Evolutionary conservation across 495 filamentous ascomycete species (phyloP), one percentile per base, ranked within the genome.

Genomic region (Neurospora intermedia): DNA sequence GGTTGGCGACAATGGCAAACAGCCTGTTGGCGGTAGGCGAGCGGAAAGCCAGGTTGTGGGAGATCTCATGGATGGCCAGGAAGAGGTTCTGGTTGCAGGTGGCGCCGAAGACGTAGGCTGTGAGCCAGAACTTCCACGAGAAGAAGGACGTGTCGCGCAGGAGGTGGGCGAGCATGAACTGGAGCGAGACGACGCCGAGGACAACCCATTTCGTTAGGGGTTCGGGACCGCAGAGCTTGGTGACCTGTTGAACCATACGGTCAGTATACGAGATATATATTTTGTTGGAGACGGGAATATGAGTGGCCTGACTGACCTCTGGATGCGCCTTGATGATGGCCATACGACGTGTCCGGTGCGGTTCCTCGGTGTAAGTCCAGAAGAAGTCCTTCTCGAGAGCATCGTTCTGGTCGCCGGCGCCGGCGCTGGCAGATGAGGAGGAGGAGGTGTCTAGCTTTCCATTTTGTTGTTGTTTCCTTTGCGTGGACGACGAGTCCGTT

Each of bases 271-370:
- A 23, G 46, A 23, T 62, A 2, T 54, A 15, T 11, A 7, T 62
- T 11, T 2, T 38, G 35, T 15, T 62, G 11, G 54, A 18, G 62
- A 48, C 48, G 46, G 48, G 31, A 48, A 69, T 73, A 42, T 74
- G 73, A 16, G n/a, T 45, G n/a, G 7, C 39, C 75, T 43, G 66
- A 16, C 9, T 16, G 1, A 97, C 96, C 88, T 98, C 94, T 69
- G 96, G 96, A 81, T 99, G 95, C 35, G 96, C 96, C 84, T 97
- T 98, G 84, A 99, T 98, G 77, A 99, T 99, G 72, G 94, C 93
- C 72, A 92, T 86, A 72, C 96, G 87, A 78, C 96, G 84, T 48
- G 96, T 95, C 73, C 93, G 88, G 82, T 99, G 96, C 59, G 96
- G 96, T 83, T 99, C 96, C 83, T 99, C 96, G 10, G 96, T 97